Base-by-base conservation (phyloP, 2,329 filamentous ascomycete genomes). In the Penicillium sp. region DNA sequence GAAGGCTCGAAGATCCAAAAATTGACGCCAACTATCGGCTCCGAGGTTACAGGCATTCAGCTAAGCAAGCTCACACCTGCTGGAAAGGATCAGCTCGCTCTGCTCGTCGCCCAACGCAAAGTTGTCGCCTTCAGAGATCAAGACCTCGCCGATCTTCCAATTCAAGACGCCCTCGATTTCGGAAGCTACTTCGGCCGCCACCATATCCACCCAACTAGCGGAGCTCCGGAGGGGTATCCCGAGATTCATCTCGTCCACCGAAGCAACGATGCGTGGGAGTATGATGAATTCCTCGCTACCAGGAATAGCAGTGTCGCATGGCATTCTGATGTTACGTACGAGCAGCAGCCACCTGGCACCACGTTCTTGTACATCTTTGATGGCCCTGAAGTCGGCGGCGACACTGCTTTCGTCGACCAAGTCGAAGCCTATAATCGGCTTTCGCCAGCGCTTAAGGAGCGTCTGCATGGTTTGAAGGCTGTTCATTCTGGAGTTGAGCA, bases 311-410 rank as follows among this genome's bases (percentile, higher is more conserved):
- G 86, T 3, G 85, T 93, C 0, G 88, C 88, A 4, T 95, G 90
- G 90, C 91, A 96, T 75, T 88, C 86, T 0, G 91, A 96, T 64
- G 87, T 95, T 0, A 89, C 88, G 0, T 96, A 94, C 69, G 91
- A 96, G 77, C 76, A 83, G 61, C 91, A 96, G 74, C 90, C 91
- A 2, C 90, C 91, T 0, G 90, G 90, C n/a, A 95, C 90, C 0
- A 95, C 91, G 0, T 94, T 96, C 73, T 75, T 96, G 33, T 95
- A 94, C 69, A 80, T 91, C 51, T 82, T 96, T 28, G 90, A 96
- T 70, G 85, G 83, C 46, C 91, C 91, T 1, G 80, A 83, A 48
- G 85, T 85, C 0, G 91, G 91, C 35, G 91, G 91, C 42, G 90
- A 96, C 68, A 96, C 91, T 0, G 76, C 91, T 3, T 96, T 95